Percentiles rank a stretch among this genome's conserved stretches.
These are phyloP conservation scores for Chrysopogon serrulatus DNA, from an alignment of 176 grass and related monocot species.

Conservation along the genomic window DNA sequence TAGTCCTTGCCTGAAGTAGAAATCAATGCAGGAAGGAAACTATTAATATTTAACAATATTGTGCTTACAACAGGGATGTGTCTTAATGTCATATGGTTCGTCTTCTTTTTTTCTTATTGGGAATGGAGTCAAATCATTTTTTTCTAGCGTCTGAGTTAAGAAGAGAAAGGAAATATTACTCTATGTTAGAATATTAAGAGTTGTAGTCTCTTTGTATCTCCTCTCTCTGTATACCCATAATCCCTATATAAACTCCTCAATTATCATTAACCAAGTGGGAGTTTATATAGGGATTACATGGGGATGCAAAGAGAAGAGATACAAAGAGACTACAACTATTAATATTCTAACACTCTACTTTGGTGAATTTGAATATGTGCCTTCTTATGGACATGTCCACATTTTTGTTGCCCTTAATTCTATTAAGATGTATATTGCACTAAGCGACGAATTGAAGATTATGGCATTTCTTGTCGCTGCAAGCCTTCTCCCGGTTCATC, in stretches of 20 bases:
- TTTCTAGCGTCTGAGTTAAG: neutral
- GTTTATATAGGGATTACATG: too few species aligned
- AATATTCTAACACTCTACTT: too few species aligned
- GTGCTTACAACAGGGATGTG: neutral
- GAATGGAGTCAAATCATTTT: neutral
- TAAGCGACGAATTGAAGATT: constrained; percentile 77
- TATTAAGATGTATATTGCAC: constrained; percentile 71
- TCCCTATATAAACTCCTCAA: too few species aligned
- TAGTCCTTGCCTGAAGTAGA: neutral
- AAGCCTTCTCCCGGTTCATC: constrained; percentile 47
- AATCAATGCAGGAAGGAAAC: neutral
- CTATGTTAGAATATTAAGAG: too few species aligned
- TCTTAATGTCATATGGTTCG: neutral
- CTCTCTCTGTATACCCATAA: too few species aligned
- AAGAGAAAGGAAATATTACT: neutral
- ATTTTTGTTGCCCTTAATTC: constrained; percentile 37
- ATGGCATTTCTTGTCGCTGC: constrained; percentile 88
- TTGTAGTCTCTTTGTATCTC: too few species aligned
- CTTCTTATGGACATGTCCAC: neutral
- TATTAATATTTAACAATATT: constrained; percentile 2
- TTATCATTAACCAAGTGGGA: too few species aligned
- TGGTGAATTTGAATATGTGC: neutral
- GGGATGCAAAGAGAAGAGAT: too few species aligned
- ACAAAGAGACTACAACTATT: too few species aligned
- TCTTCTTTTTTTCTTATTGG: neutral